A percentile compares a stretch with the other conserved stretches of the same genome.
phyloP scores from a whole-genome alignment of 2,329 filamentous ascomycete species.

The Ophiostoma australiae region DNA sequence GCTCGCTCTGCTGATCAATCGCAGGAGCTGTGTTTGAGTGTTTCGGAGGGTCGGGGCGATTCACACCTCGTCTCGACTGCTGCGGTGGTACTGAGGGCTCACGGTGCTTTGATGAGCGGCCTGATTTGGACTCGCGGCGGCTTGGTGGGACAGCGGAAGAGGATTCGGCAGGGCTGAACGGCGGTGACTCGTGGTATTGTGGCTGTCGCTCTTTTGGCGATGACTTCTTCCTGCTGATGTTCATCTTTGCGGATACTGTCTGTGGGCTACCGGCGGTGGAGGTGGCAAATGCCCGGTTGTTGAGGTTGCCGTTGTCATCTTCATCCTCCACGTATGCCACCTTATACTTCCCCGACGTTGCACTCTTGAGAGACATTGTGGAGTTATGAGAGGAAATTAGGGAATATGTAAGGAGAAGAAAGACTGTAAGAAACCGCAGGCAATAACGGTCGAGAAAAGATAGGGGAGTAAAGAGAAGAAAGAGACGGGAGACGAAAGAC shows the following conservation, averaged over 20 bases:
- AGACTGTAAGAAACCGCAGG: background rate
- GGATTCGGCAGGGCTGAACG: constrained; percentile 38
- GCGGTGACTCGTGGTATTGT: constrained; percentile 37
- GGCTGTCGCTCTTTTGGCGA: constrained; percentile 23
- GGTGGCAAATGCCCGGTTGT: constrained; percentile 43
- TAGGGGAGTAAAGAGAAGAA: background rate
- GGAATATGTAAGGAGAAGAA: no score
- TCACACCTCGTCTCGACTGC: constrained; percentile 31
- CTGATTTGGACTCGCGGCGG: constrained; percentile 34
- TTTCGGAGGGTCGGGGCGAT: constrained; percentile 32
- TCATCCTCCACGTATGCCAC: constrained; percentile 49
- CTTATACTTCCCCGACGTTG: constrained; percentile 28
- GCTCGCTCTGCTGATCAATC: constrained; percentile 28
- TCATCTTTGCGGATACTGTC: constrained; percentile 41
- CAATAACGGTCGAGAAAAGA: no score
- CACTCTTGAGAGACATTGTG: constrained; percentile 42
- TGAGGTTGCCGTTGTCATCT: constrained; percentile 45
- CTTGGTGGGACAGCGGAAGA: constrained; percentile 42
- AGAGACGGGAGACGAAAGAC: background rate
- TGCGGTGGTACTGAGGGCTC: constrained; percentile 29
- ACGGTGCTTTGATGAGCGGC: constrained; percentile 33
- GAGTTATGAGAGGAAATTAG: background rate
- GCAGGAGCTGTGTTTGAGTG: constrained; percentile 38
- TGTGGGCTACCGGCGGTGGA: constrained; percentile 43
- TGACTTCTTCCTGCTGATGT: constrained; percentile 46